Evolutionary conservation across 2,329 filamentous ascomycete genomes (phyloP), one percentile per base, ranked within the genome.

Genomic region (Aspergillus sp.): DNA sequence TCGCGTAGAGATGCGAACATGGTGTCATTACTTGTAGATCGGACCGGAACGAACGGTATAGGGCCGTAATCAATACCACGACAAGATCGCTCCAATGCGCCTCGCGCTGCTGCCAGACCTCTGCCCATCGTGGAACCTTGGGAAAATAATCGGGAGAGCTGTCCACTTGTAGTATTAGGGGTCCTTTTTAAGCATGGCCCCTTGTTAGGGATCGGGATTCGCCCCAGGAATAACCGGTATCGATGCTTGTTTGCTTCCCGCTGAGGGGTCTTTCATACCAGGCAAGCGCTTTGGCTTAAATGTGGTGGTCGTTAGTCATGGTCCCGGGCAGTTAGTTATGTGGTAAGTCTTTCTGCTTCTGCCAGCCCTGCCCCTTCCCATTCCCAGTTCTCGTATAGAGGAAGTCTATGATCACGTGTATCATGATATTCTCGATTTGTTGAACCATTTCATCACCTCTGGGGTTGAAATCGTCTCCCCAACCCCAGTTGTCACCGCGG

Each of bases 171-270:
- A 30, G 28, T 30, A 28, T 25, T 30, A 6, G 15, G 7, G 25
- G 5, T 13, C 32, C 47, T 49, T 8, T 49, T 9, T 28, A 5
- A 28, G 9, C 47, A 49, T 15, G 47, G 23, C 47, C 25, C 47
- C 47, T 49, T 49, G 47, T 49, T 49, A 10, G 47, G 25, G 25
- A 49, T 39, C 23, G 21, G 25, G 17, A 6, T 17, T 25, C 5
- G 38, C n/a, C 32, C 15, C 45, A 30, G 13, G 38, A 47, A 58
- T 45, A 55, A 53, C 55, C 45, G 50, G 45, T 52, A 39, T 30
- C 49, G 32, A 58, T 60, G 47, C 51, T 38, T 57, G 55, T 30
- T 51, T 55, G 41, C 53, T 45, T 49, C 54, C 52, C 30, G 39
- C 48, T 25, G 23, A 48, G 51, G 23, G 12, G 38, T 30, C 52